phyloP scores from a whole-genome alignment of 768 basidiomycete genomes.

The Pilatotrama ljubarskyi region DNA sequence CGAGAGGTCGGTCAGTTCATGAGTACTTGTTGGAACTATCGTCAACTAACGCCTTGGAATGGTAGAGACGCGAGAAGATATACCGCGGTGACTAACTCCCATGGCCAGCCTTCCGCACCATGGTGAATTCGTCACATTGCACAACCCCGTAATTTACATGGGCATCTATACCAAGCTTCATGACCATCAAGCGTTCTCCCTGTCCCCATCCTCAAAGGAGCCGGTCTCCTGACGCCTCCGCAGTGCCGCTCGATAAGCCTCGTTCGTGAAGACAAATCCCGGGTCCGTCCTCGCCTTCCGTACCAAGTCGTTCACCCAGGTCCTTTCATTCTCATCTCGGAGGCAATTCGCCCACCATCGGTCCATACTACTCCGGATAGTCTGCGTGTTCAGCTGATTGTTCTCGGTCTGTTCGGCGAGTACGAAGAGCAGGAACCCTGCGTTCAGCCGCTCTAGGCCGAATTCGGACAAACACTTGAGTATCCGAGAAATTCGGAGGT shows the following conservation, averaged over 20 bases:
- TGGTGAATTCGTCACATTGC: no score
- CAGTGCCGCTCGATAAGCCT: conserved; percentile 55
- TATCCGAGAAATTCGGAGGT: conserved; percentile 75
- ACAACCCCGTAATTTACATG: no score
- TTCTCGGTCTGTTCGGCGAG: conserved; percentile 68
- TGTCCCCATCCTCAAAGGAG: conserved; percentile 23
- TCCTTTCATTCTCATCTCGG: conserved; percentile 57
- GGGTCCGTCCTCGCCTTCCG: conserved; percentile 43
- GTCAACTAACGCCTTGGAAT: no score
- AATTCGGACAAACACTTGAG: conserved; percentile 74
- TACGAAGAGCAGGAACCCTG: conserved; percentile 68
- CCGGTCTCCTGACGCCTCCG: conserved; percentile 41
- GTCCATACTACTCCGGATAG: conserved; percentile 65
- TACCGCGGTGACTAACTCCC: no score
- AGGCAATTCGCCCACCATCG: conserved; percentile 78
- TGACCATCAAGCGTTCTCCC: not conserved
- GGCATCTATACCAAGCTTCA: no score
- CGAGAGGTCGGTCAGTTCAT: not conserved
- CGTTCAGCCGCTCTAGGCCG: conserved; percentile 61
- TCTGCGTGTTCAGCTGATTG: conserved; percentile 47
- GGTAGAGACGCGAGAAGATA: no score
- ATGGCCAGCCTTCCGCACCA: no score
- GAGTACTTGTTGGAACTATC: not conserved
- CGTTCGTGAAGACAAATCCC: conserved; percentile 52
- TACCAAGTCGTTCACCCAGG: conserved; percentile 54